phyloP scores from a whole-genome alignment of 345 rosid species.

The Kandelia obovata region DNA sequence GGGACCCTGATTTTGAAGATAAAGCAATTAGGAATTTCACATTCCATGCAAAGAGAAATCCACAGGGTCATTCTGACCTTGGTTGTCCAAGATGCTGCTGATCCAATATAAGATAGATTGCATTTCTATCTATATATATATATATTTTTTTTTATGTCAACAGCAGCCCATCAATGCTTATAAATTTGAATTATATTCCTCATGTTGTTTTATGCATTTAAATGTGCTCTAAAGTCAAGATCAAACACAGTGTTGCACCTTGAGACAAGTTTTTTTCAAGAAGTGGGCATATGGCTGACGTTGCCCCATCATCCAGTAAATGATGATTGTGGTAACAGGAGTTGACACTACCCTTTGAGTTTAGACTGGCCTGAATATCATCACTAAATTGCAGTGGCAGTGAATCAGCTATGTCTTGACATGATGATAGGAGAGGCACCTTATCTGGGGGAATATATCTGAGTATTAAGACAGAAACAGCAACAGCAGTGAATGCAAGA shows the following conservation, averaged over 20 bases:
- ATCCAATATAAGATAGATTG: too few species aligned
- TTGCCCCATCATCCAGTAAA: slow-evolving; percentile 23
- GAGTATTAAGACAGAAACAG: slow-evolving; percentile 55
- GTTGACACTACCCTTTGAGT: slow-evolving; percentile 15
- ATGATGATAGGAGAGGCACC: slow-evolving; percentile 45
- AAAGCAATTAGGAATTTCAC: background rate
- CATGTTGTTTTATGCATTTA: background rate
- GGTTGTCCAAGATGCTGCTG: too few species aligned
- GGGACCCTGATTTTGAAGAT: background rate
- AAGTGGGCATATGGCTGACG: slow-evolving; percentile 34
- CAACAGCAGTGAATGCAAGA: slow-evolving; percentile 67
- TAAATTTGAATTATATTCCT: background rate
- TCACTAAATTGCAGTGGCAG: slow-evolving; percentile 6
- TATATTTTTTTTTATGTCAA: background rate
- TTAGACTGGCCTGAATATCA: slow-evolving; percentile 13
- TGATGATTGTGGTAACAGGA: slow-evolving; percentile 20
- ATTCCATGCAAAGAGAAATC: slow-evolving; percentile 4
- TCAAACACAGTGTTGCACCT: slow-evolving; percentile 29
- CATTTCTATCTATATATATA: too few species aligned
- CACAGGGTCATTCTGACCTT: background rate
- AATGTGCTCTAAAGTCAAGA: background rate
- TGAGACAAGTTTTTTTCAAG: slow-evolving; percentile 30
- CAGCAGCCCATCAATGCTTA: background rate
- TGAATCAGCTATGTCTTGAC: slow-evolving; percentile 29
- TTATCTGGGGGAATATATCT: slow-evolving; percentile 63